Conservation (phyloP, 352 stramenopile species). For the Phytophthora niederhauseri region DNA sequence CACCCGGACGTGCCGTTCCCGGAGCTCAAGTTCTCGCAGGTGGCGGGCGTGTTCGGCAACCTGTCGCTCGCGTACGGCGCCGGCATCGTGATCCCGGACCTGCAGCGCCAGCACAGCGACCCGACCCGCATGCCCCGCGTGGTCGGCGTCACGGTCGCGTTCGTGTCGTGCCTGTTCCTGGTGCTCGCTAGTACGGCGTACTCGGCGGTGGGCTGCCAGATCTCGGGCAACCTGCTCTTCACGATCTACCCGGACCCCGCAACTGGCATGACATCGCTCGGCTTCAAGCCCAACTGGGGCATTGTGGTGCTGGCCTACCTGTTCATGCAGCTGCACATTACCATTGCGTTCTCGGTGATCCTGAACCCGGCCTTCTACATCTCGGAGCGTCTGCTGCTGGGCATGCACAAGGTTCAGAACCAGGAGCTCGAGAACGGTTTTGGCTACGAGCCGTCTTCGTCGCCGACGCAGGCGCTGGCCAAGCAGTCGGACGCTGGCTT, state of each 20-base stretch:
- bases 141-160: constrained; percentile 53
- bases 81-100: constrained; percentile 64
- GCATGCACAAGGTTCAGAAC: constrained; percentile 50
- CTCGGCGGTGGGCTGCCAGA: constrained; percentile 67
- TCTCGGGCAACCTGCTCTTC: constrained; percentile 72
- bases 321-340: constrained; percentile 68
- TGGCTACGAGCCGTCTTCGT: constrained; percentile 19
- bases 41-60: constrained; percentile 65
- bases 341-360: constrained; percentile 52
- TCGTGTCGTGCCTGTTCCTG: constrained; percentile 62
- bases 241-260: constrained; percentile 55
- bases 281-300: constrained; percentile 51
- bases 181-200: constrained; percentile 51
- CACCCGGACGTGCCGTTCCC: constrained; percentile 52
- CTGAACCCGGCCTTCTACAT: constrained; percentile 56
- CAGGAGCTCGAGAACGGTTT: constrained; percentile 37
- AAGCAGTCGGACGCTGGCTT: constrained; percentile 31
- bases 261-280: constrained; percentile 38
- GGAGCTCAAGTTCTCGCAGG: constrained; percentile 54
- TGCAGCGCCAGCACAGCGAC: constrained; percentile 67
- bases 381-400: constrained; percentile 46
- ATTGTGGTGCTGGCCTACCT: constrained; percentile 53
- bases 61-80: constrained; percentile 68
- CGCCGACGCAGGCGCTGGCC: constrained; percentile 8
- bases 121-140: constrained; percentile 68